Conservation (phyloP, 306 rosid genomes). For the Glycine soja region DNA sequence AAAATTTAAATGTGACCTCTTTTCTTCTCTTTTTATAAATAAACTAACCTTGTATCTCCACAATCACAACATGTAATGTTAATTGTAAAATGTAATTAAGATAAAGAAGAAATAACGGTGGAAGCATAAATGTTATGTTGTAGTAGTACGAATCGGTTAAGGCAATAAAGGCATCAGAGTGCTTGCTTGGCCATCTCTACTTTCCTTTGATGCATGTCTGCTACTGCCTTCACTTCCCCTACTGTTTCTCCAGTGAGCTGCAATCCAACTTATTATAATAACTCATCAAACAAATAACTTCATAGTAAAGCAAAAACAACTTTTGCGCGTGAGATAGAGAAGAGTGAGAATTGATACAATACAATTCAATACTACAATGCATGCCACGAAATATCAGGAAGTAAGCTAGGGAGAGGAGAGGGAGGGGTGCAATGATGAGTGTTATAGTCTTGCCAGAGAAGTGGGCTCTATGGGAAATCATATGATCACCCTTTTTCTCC, state of each 20-base stretch:
- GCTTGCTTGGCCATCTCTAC: slow-evolving; percentile 98
- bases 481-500: not conserved
- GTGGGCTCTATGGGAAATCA: slow-evolving; percentile 51
- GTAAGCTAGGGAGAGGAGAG: no score
- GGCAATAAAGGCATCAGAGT: slow-evolving; percentile 98
- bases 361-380: no score
- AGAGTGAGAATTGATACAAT: no score
- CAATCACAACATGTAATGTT: no score
- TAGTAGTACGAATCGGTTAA: slow-evolving; percentile 78
- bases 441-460: not conserved
- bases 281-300: slow-evolving; percentile 35
- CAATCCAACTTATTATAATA: slow-evolving; percentile 28
- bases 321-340: no score
- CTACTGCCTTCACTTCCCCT: slow-evolving; percentile 98
- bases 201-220: slow-evolving; percentile 99
- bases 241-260: slow-evolving; percentile 98
- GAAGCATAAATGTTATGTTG: not conserved
- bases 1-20: no score
- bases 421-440: no score
- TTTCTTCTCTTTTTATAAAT: no score
- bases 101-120: not conserved
- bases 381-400: no score
- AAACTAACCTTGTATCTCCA: no score
- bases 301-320: slow-evolving; percentile 6
- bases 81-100: no score